Percentiles rank a stretch among this genome's conserved stretches.
These are phyloP conservation scores for Penicillium taxi DNA, from an alignment of 495 filamentous ascomycete genomes.

Conservation along the genomic window DNA sequence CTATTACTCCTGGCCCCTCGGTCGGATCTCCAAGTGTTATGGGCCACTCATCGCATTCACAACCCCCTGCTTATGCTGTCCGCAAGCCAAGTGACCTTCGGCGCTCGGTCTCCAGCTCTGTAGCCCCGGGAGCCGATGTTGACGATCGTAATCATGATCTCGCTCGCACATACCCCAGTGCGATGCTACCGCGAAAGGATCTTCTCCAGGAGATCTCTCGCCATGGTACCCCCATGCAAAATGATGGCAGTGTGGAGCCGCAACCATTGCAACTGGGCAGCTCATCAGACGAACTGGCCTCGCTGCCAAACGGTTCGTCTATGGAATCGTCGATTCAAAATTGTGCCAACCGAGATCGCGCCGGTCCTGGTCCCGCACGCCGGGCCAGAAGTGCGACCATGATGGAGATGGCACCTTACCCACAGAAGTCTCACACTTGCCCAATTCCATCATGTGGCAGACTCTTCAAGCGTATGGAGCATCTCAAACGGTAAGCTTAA, in stretches of 20 bases:
- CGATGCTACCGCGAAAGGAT: slow-evolving; percentile 67
- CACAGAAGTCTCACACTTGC: slow-evolving; percentile 94
- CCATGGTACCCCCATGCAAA: slow-evolving; percentile 77
- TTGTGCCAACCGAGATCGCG: slow-evolving; percentile 55
- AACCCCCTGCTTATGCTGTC: slow-evolving; percentile 44
- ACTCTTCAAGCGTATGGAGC: slow-evolving; percentile 97
- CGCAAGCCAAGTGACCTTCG: slow-evolving; percentile 79
- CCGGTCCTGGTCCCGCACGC: slow-evolving; percentile 64
- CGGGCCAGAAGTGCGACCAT: slow-evolving; percentile 91
- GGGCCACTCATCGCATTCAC: slow-evolving; percentile 16
- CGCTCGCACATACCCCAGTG: slow-evolving; percentile 55
- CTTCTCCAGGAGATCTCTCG: slow-evolving; percentile 73
- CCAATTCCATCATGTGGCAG: slow-evolving; percentile 97
- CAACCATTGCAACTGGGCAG: slow-evolving; percentile 53
- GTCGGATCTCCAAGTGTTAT: slow-evolving; percentile 53
- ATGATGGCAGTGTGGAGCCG: slow-evolving; percentile 65
- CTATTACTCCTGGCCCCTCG: slow-evolving; percentile 67
- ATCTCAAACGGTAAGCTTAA: slow-evolving; percentile 86
- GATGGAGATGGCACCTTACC: slow-evolving; percentile 94
- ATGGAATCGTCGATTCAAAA: slow-evolving; percentile 49
- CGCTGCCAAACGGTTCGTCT: slow-evolving; percentile 56
- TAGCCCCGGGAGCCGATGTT: slow-evolving; percentile 71
- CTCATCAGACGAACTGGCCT: slow-evolving; percentile 57
- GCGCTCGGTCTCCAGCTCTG: slow-evolving; percentile 83
- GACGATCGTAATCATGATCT: slow-evolving; percentile 65